A percentile compares a stretch with the other conserved stretches of the same genome.
Evolutionary conservation across 2,329 filamentous ascomycete genomes (phyloP).

Genomic region (Hypoxylon sp.): DNA sequence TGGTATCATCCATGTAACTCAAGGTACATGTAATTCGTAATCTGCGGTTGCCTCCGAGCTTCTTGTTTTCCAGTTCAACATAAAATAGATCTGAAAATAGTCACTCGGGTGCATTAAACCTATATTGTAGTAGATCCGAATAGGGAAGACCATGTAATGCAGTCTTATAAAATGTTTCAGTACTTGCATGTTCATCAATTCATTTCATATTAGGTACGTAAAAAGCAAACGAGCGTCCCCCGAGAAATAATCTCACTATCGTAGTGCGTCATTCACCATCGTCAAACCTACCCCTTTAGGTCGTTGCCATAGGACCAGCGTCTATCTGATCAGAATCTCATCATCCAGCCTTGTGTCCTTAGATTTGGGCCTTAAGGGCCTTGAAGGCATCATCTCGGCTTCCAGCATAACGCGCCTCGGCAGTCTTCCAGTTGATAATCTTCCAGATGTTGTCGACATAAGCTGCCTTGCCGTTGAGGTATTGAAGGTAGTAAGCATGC

Average conservation of each 20-base stretch:
- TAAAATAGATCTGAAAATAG: no score
- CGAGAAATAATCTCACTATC: neutral
- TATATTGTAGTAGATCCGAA: no score
- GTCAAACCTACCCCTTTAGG: neutral
- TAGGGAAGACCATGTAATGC: no score
- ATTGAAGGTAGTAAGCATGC: constrained; percentile 90
- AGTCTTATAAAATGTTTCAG: no score
- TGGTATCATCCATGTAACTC: no score
- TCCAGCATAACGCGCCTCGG: constrained; percentile 66
- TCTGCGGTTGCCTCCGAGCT: no score
- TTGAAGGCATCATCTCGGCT: constrained; percentile 45
- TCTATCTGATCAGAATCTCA: neutral
- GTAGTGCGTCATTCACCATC: neutral
- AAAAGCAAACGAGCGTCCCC: neutral
- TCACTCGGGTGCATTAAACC: no score
- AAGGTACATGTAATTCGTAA: no score
- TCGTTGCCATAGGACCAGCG: neutral
- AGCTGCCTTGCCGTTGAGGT: constrained; percentile 76
- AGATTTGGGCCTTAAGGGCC: constrained; percentile 44
- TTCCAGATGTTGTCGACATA: constrained; percentile 82
- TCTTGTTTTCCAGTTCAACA: no score
- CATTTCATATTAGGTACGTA: no score
- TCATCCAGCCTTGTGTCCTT: constrained; percentile 5
- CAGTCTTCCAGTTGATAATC: constrained; percentile 79
- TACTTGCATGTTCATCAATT: constrained; percentile 10